A percentile compares a stretch with the other conserved stretches of the same genome.
Conservation (phyloP, 169 alveolate species). For the Plasmodium blacklocki region DNA sequence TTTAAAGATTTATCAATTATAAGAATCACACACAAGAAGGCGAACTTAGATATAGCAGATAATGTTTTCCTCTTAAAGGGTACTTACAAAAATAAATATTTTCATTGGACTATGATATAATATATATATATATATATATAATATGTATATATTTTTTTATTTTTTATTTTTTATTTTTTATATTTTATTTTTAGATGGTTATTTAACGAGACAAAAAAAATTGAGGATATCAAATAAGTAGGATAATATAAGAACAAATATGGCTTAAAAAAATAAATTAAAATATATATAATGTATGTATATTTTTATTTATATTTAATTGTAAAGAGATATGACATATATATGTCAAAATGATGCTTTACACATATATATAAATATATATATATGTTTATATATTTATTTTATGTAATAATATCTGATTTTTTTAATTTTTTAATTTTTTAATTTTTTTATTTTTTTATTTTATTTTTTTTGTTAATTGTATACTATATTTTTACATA, state of each 20-base stretch:
- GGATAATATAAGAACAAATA: not conserved
- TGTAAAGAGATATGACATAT: no score
- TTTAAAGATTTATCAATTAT: slow-evolving; percentile 46
- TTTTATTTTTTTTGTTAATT: slow-evolving; percentile 12
- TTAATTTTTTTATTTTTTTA: not conserved
- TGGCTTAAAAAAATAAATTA: not conserved
- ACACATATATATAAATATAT: no score
- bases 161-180: not conserved
- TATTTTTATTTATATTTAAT: not conserved
- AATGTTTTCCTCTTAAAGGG: slow-evolving; percentile 61
- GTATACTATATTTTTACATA: slow-evolving; percentile 57
- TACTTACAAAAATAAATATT: not conserved
- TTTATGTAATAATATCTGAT: no score
- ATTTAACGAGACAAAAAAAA: slow-evolving; percentile 41
- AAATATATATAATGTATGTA: not conserved
- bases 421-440: no score
- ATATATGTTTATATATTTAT: no score
- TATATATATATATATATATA: not conserved
- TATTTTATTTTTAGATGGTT: slow-evolving; percentile 50
- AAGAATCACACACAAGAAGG: slow-evolving; percentile 57
- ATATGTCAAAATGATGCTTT: no score
- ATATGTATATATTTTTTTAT: not conserved
- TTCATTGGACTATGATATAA: not conserved
- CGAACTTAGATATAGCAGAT: slow-evolving; percentile 46
- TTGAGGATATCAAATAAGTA: slow-evolving; percentile 8